Conservation (phyloP, 1,284 basidiomycete species). For the Naganishia sp. region DNA sequence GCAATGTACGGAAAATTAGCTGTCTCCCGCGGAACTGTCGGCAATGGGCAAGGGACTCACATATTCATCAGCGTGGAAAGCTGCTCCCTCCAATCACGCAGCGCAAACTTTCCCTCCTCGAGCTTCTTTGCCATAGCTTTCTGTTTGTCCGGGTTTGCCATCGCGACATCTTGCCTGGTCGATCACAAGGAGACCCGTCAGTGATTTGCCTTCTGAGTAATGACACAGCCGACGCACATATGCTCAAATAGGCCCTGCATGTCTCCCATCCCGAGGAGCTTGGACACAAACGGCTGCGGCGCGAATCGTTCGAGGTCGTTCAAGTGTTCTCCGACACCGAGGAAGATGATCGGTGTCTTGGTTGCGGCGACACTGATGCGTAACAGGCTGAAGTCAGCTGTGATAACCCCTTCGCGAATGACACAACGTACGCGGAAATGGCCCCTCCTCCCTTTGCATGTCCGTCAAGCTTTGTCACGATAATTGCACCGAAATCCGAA, state of each 20-base stretch:
- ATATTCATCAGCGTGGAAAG: constrained; percentile 97
- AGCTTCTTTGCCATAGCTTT: constrained; percentile 98
- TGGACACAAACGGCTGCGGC: constrained; percentile 96
- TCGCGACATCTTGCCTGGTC: constrained; percentile 74
- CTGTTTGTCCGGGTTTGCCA: constrained; percentile 91
- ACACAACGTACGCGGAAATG: constrained; percentile 82
- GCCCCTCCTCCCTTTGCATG: constrained; percentile 99
- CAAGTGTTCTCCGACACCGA: constrained; percentile 95
- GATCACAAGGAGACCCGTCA: background rate
- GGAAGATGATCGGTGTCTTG: constrained; percentile 96
- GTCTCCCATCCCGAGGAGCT: constrained; percentile 92
- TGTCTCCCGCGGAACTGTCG: background rate
- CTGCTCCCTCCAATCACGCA: constrained; percentile 97
- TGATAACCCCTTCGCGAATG: constrained; percentile 1
- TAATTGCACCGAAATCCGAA: constrained; percentile 96
- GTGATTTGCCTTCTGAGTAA: background rate
- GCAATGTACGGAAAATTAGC: background rate
- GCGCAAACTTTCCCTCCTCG: constrained; percentile 92
- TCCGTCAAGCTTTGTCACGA: constrained; percentile 99
- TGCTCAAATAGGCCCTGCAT: constrained; percentile 96
- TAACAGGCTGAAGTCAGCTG: constrained; percentile 14
- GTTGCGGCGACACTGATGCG: constrained; percentile 85
- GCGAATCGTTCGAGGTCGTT: constrained; percentile 94
- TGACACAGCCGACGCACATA: constrained; percentile 59
- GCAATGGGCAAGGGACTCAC: constrained; percentile 57